These are phyloP conservation scores for Eucalyptus urophylla DNA, from an alignment of 345 rosid species.

Conservation along the genomic window DNA sequence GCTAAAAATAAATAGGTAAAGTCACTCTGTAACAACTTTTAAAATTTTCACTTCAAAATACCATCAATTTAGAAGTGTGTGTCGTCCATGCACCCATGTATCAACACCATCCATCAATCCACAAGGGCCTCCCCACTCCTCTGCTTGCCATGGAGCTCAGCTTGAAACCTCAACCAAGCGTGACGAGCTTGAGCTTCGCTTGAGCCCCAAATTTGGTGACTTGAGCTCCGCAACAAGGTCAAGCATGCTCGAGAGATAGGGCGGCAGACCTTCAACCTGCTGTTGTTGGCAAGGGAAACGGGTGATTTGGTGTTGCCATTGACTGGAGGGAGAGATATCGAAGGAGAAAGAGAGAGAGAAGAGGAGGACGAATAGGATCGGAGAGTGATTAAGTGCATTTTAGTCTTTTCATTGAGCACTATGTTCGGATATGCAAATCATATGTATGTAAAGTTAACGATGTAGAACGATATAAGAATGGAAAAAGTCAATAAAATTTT, in stretches of 20 bases:
- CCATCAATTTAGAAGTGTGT: neutral
- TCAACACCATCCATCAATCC: neutral
- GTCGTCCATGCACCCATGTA: neutral
- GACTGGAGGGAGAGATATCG: neutral
- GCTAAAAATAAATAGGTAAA: neutral
- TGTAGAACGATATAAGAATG: accelerated
- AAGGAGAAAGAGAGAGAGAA: neutral
- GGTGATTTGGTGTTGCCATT: no score
- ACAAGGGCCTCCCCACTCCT: neutral
- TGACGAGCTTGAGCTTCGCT: neutral
- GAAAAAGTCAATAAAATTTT: neutral
- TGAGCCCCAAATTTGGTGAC: neutral
- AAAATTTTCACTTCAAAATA: neutral
- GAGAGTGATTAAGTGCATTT: neutral
- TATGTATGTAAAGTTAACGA: neutral
- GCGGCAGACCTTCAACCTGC: neutral
- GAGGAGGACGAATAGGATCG: neutral
- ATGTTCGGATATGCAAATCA: neutral
- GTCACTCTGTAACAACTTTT: neutral
- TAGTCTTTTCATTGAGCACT: neutral
- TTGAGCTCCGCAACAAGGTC: neutral
- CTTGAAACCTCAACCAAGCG: neutral
- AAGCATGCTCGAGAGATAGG: neutral
- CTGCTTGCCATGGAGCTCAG: neutral
- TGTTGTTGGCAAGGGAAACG: neutral